These are phyloP conservation scores for Neocucurbitaria cava DNA, from an alignment of 2,329 filamentous ascomycete genomes.

Conservation along the genomic window DNA sequence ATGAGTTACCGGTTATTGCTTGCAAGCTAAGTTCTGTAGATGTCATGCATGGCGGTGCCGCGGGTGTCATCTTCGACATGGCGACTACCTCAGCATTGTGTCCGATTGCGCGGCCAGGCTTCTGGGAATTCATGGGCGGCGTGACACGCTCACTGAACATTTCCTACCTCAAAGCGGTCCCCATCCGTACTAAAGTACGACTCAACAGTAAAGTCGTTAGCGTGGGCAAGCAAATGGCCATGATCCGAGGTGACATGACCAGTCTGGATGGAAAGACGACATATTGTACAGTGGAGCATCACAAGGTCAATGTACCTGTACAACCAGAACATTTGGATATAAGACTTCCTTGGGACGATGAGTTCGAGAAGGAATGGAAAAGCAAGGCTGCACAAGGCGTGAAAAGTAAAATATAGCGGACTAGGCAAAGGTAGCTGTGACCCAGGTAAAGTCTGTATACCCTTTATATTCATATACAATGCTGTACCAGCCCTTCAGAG, in stretches of 20 bases:
- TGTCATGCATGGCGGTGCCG: slow-evolving; percentile 52
- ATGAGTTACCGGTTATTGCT: too few species aligned
- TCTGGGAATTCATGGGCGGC: slow-evolving; percentile 62
- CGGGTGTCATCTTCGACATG: slow-evolving; percentile 52
- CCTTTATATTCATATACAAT: neutral
- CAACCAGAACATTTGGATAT: slow-evolving; percentile 48
- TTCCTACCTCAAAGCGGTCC: slow-evolving; percentile 60
- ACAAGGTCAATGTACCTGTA: slow-evolving; percentile 58
- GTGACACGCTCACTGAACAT: slow-evolving; percentile 59
- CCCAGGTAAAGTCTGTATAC: slow-evolving; percentile 1
- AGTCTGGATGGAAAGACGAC: slow-evolving; percentile 56
- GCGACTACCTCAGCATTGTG: slow-evolving; percentile 58
- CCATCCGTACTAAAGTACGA: slow-evolving; percentile 54
- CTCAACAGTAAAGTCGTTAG: slow-evolving; percentile 54
- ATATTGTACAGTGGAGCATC: slow-evolving; percentile 61
- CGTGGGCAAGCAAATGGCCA: slow-evolving; percentile 59
- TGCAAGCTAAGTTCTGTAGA: slow-evolving; percentile 30
- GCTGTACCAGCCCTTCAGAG: neutral
- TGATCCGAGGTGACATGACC: slow-evolving; percentile 59
- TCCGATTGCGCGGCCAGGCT: slow-evolving; percentile 56
- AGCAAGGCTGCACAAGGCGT: slow-evolving; percentile 6
- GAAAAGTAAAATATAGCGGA: slow-evolving; percentile 28
- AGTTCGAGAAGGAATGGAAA: slow-evolving; percentile 46
- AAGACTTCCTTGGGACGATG: slow-evolving; percentile 54
- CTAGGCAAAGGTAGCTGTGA: neutral